Base-by-base conservation (phyloP, 352 stramenopile genomes). In the Pythium dissimile region DNA sequence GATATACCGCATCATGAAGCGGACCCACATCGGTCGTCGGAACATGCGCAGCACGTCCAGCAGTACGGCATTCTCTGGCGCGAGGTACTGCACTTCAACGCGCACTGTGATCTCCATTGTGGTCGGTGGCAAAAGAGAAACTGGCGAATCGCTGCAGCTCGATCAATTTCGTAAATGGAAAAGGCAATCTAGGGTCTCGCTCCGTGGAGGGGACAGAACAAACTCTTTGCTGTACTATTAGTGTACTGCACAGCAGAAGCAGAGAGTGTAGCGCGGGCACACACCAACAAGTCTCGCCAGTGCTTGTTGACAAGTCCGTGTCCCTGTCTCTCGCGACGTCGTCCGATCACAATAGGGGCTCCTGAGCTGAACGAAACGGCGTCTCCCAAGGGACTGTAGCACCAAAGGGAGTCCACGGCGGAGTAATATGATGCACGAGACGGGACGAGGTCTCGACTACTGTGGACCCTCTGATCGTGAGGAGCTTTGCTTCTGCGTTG, bases 51-150 rank as follows among this genome's bases (percentile, higher is more conserved):
- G 67, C 35, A 88, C 53, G 47, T 85, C 73, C 27, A 62, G 46
- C 27, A 88, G 37, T 28, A 67, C 51, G n/a, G 68, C 72, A 49
- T 73, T 51, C 61, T 67, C 49, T 5, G 71, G 78, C 0, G 71
- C 77, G 31, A 72, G 70, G 54, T 89, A 91, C 62, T 76, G 78
- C 47, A 88, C 65, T 49, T 86, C 75, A 20, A 88, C 67, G 2
- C 64, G 68, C 49, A 83, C 73, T 4, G 70, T 67, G 51, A 81
- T 71, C 57, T 84, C 63, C 71, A 74, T 84, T 58, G n/a, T 54
- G 65, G 13, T 30, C 16, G 27, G 27, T 11, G 26, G 43, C 10
- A 16, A 48, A 57, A n/a, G n/a, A n/a, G n/a, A n/a, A n/a, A n/a
- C n/a, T n/a, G n/a, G n/a, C n/a, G n/a, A n/a, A n/a, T n/a, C n/a